Evolutionary conservation across 768 basidiomycete genomes (phyloP).

Genomic region (Coprinellus aureogranulatus): DNA sequence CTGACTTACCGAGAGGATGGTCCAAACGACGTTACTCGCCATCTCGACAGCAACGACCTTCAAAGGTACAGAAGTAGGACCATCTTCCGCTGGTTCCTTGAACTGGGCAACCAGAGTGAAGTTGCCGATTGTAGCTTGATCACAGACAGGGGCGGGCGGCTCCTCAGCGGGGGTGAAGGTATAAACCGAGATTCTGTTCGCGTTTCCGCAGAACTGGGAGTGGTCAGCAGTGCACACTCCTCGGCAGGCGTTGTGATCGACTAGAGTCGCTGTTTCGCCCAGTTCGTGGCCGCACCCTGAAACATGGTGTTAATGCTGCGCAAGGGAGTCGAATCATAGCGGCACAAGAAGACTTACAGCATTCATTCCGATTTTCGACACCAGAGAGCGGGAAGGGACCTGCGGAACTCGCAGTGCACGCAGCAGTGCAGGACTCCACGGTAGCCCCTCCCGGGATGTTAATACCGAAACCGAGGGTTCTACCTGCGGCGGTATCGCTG

Average conservation of each 20-base stretch:
- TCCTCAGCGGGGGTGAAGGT: constrained; percentile 26
- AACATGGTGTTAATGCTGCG: neutral
- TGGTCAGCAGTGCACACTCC: constrained; percentile 38
- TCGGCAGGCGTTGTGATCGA: constrained; percentile 40
- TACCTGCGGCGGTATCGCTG: constrained; percentile 33
- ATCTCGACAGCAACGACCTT: constrained; percentile 38
- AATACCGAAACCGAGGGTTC: constrained; percentile 33
- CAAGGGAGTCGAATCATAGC: neutral
- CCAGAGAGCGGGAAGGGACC: constrained; percentile 38
- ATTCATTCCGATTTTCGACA: constrained; percentile 45
- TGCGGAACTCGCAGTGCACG: constrained; percentile 37
- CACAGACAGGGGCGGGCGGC: constrained; percentile 21
- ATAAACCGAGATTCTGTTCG: constrained; percentile 38
- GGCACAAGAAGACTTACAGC: constrained; percentile 37
- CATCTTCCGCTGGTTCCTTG: constrained; percentile 30
- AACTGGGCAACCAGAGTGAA: constrained; percentile 37
- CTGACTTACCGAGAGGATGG: constrained; percentile 37
- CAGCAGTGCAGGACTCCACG: constrained; percentile 47
- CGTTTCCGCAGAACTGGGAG: constrained; percentile 38
- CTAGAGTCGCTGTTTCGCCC: constrained; percentile 32
- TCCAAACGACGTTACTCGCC: constrained; percentile 38
- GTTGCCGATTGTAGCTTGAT: neutral
- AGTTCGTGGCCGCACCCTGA: constrained; percentile 40
- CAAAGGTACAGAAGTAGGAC: constrained; percentile 28
- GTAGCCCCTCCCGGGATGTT: constrained; percentile 46